Evolutionary conservation across 2,329 filamentous ascomycete species (phyloP).

Genomic region (Coniella vitis): DNA sequence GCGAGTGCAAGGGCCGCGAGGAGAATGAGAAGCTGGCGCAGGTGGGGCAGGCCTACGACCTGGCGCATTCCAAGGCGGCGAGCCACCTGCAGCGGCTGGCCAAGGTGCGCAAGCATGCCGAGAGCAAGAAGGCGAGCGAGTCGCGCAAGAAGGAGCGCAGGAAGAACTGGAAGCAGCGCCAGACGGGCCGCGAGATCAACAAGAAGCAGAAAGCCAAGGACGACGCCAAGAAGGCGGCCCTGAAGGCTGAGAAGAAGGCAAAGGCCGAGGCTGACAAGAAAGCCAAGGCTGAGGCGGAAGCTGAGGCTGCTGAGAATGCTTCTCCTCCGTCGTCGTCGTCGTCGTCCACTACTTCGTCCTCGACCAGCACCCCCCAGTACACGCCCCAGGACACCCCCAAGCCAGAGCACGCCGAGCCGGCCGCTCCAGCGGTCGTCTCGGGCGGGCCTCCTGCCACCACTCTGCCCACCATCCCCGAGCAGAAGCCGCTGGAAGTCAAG

Average conservation of each 20-base stretch:
- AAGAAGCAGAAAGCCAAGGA: slow-evolving; percentile 35
- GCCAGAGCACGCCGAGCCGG: slow-evolving; percentile 19
- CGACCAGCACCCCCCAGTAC: slow-evolving; percentile 20
- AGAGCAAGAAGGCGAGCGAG: slow-evolving; percentile 41
- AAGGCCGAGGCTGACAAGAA: slow-evolving; percentile 24
- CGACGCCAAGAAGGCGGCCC: slow-evolving; percentile 32
- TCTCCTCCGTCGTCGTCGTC: slow-evolving; percentile 18
- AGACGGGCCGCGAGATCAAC: slow-evolving; percentile 30
- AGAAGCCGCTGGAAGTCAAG: slow-evolving; percentile 9
- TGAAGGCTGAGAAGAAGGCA: slow-evolving; percentile 32
- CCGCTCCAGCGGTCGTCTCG: slow-evolving; percentile 13
- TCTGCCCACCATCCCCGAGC: neutral
- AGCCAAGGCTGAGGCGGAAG: neutral
- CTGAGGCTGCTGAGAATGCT: slow-evolving; percentile 18
- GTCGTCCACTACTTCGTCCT: slow-evolving; percentile 17
- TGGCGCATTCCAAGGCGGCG: slow-evolving; percentile 56
- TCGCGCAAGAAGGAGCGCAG: slow-evolving; percentile 37
- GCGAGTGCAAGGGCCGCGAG: slow-evolving; percentile 51
- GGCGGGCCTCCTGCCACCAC: slow-evolving; percentile 16
- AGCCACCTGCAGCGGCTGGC: slow-evolving; percentile 34
- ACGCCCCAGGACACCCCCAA: slow-evolving; percentile 24
- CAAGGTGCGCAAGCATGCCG: slow-evolving; percentile 38
- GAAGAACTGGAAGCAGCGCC: slow-evolving; percentile 31
- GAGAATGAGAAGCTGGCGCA: slow-evolving; percentile 74
- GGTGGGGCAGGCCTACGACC: slow-evolving; percentile 63